Evolutionary conservation across 352 stramenopile genomes (phyloP).

Genomic region (Phytophthora sojae): DNA sequence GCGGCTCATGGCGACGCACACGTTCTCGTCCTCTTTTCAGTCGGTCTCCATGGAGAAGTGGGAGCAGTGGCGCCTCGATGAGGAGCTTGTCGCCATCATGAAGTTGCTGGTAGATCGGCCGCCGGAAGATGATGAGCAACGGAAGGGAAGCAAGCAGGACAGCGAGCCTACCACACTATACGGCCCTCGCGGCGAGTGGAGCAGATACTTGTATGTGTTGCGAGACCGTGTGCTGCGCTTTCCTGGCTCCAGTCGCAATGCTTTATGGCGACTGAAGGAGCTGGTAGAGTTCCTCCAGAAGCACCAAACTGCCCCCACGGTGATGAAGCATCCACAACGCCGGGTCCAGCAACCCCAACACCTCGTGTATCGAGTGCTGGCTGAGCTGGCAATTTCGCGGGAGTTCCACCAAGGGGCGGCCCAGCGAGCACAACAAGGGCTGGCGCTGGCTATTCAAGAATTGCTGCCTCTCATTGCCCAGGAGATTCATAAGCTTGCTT

Average conservation of each 20-base stretch:
- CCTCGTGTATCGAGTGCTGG: conserved; percentile 58
- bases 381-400: conserved; percentile 61
- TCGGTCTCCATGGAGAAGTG: conserved; percentile 56
- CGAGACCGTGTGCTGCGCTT: conserved; percentile 61
- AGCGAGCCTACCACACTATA: conserved; percentile 25
- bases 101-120: conserved; percentile 25
- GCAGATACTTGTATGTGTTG: conserved; percentile 62
- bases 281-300: conserved; percentile 42
- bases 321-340: background rate
- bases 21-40: conserved; percentile 61
- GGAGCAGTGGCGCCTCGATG: conserved; percentile 54
- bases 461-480: conserved; percentile 48
- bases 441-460: conserved; percentile 44
- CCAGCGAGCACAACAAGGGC: conserved; percentile 44
- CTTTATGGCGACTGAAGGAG: conserved; percentile 45
- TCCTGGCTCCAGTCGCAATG: conserved; percentile 33
- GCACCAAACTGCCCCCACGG: conserved; percentile 3
- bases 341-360: conserved; percentile 36
- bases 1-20: conserved; percentile 43
- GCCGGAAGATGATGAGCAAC: conserved; percentile 2
- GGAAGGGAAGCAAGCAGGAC: background rate
- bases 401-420: conserved; percentile 50
- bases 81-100: conserved; percentile 44
- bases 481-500: conserved; percentile 47
- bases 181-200: conserved; percentile 56